Evolutionary conservation across 192 early-diverging fungal species (phyloP).

Genomic region (Kappamyces sp.): DNA sequence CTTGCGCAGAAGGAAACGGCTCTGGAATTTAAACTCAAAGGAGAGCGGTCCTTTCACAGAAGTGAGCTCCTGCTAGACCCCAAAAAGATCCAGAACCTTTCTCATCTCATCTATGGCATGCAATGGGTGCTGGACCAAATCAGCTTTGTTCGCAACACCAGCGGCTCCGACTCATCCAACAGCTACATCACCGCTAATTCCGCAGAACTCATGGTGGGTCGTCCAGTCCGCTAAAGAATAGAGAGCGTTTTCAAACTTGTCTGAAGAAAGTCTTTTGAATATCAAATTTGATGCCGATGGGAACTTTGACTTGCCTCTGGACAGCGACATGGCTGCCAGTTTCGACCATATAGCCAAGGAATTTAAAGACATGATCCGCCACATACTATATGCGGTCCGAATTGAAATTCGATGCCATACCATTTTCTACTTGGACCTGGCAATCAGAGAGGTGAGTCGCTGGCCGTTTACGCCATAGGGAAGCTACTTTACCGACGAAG

Average conservation of each 20-base stretch:
- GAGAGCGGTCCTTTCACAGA: slow-evolving; percentile 66
- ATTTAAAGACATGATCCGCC: slow-evolving; percentile 69
- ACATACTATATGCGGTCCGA: slow-evolving; percentile 72
- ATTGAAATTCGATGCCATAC: slow-evolving; percentile 80
- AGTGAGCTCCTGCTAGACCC: slow-evolving; percentile 82
- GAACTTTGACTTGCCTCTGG: slow-evolving; percentile 13
- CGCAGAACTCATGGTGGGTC: not conserved
- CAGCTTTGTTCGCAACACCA: not conserved
- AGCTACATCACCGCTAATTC: not conserved
- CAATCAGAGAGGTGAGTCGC: slow-evolving; percentile 67
- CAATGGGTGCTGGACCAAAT: slow-evolving; percentile 59
- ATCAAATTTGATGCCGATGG: slow-evolving; percentile 13
- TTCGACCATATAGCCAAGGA: slow-evolving; percentile 48
- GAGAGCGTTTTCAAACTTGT: slow-evolving; percentile 4
- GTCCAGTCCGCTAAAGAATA: no score
- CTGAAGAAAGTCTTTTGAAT: slow-evolving; percentile 4
- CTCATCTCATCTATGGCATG: slow-evolving; percentile 75
- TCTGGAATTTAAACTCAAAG: slow-evolving; percentile 69
- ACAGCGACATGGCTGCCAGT: slow-evolving; percentile 21
- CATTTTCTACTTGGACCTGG: slow-evolving; percentile 83
- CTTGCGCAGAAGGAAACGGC: slow-evolving; percentile 60
- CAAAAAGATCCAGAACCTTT: slow-evolving; percentile 65
- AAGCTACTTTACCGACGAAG: slow-evolving; percentile 70
- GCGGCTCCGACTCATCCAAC: not conserved
- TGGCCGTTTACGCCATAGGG: slow-evolving; percentile 43